Evolutionary conservation across 2,329 filamentous ascomycete species (phyloP).

Genomic region (Fusarium vanettenii): DNA sequence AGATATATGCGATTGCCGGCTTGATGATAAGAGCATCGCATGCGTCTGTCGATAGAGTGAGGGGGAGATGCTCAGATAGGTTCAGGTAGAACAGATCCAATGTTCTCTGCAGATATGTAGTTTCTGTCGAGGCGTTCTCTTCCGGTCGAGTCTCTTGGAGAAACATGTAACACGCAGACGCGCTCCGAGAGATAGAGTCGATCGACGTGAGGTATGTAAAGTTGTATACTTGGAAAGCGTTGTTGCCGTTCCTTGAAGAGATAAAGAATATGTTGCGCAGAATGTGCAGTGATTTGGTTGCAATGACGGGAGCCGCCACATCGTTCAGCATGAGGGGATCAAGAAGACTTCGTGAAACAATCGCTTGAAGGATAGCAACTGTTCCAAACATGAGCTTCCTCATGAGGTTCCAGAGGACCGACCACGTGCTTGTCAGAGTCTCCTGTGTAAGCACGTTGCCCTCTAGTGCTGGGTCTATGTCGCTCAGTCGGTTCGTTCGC

Average conservation of each 20-base stretch:
- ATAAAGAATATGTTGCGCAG: slow-evolving; percentile 86
- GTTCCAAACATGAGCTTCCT: slow-evolving; percentile 80
- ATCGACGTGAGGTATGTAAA: slow-evolving; percentile 87
- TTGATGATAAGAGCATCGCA: slow-evolving; percentile 80
- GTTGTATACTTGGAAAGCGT: slow-evolving; percentile 83
- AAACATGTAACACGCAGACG: slow-evolving; percentile 73
- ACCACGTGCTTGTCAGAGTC: slow-evolving; percentile 74
- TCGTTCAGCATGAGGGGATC: slow-evolving; percentile 60
- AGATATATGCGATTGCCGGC: slow-evolving; percentile 80
- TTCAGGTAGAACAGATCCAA: slow-evolving; percentile 93
- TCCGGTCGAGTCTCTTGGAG: slow-evolving; percentile 68
- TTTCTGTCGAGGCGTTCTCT: slow-evolving; percentile 46
- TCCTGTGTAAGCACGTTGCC: slow-evolving; percentile 70
- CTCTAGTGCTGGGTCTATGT: slow-evolving; percentile 77
- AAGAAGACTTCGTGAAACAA: slow-evolving; percentile 72
- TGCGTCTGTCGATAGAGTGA: slow-evolving; percentile 72
- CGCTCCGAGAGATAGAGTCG: slow-evolving; percentile 81
- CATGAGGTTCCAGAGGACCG: slow-evolving; percentile 79
- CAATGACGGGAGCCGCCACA: slow-evolving; percentile 69
- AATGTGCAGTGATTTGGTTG: slow-evolving; percentile 76
- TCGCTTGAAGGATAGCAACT: slow-evolving; percentile 79
- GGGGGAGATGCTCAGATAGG: slow-evolving; percentile 83
- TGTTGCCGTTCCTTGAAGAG: slow-evolving; percentile 77
- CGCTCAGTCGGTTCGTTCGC: slow-evolving; percentile 79
- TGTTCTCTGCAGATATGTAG: slow-evolving; percentile 68